These are phyloP conservation scores for Thinopyrum elongatum DNA, from an alignment of 176 grass and related monocot species.

Conservation along the genomic window DNA sequence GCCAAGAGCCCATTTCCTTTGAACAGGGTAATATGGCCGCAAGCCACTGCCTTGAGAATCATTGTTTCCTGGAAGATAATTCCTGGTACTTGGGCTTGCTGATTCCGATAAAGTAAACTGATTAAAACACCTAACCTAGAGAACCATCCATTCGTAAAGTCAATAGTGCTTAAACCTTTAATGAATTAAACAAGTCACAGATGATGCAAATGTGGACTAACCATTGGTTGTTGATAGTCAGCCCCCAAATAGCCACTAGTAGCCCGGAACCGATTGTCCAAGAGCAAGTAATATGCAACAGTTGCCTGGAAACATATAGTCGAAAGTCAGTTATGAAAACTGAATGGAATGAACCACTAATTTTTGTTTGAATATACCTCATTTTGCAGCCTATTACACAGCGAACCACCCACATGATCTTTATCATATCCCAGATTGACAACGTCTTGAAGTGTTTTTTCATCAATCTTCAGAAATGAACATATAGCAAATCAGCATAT, in stretches of 20 bases:
- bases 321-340: conserved; percentile 27
- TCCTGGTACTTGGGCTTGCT: conserved; percentile 26
- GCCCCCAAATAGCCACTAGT: conserved; percentile 84
- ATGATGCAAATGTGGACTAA: conserved; percentile 38
- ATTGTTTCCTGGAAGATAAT: conserved; percentile 45
- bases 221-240: conserved; percentile 73
- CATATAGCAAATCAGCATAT: conserved; percentile 17
- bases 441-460: conserved; percentile 72
- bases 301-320: conserved; percentile 61
- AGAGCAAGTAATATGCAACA: conserved; percentile 89
- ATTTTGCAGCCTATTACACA: conserved; percentile 77
- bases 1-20: conserved; percentile 98
- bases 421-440: conserved; percentile 87
- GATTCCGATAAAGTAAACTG: conserved; percentile 20
- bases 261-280: conserved; percentile 85
- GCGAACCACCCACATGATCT: conserved; percentile 62
- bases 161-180: background rate
- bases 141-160: no score
- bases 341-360: conserved; percentile 1
- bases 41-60: conserved; percentile 14
- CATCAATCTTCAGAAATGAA: conserved; percentile 73
- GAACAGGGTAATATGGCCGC: conserved; percentile 45
- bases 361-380: conserved; percentile 58
- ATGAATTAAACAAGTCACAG: background rate
- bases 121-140: conserved; percentile 41